These are phyloP conservation scores for Diatrype stigma DNA, from an alignment of 2,329 filamentous ascomycete species.

Conservation along the genomic window DNA sequence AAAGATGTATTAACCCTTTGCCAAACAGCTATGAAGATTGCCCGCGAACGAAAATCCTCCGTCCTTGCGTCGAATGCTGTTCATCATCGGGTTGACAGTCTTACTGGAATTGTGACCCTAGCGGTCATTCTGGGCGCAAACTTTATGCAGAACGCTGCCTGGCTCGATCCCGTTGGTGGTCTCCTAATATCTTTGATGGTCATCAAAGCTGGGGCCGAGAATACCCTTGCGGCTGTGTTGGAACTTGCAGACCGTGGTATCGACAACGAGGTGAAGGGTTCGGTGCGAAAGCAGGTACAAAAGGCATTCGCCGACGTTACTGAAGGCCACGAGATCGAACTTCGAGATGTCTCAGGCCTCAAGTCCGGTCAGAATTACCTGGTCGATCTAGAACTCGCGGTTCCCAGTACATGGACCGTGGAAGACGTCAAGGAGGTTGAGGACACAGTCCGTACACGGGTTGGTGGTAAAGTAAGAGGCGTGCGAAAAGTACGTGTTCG, in stretches of 20 bases:
- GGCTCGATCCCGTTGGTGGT: slow-evolving; percentile 92
- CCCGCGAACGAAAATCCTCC: slow-evolving; percentile 87
- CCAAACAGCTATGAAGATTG: slow-evolving; percentile 81
- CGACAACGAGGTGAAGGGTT: slow-evolving; percentile 74
- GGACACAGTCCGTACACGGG: slow-evolving; percentile 63
- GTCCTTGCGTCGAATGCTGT: slow-evolving; percentile 94
- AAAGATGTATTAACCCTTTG: slow-evolving; percentile 20
- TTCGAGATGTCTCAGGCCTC: slow-evolving; percentile 79
- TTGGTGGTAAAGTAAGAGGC: slow-evolving; percentile 76
- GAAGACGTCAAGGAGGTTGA: slow-evolving; percentile 68
- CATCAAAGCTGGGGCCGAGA: slow-evolving; percentile 81
- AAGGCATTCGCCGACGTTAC: slow-evolving; percentile 53
- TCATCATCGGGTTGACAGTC: slow-evolving; percentile 92
- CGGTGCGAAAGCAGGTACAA: slow-evolving; percentile 62
- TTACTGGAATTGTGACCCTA: slow-evolving; percentile 91
- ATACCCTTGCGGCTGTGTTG: slow-evolving; percentile 75
- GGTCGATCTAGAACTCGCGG: slow-evolving; percentile 81
- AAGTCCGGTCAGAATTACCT: slow-evolving; percentile 97
- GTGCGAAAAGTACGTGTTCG: slow-evolving; percentile 79
- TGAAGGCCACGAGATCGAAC: slow-evolving; percentile 57
- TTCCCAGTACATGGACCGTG: slow-evolving; percentile 73
- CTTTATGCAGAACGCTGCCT: slow-evolving; percentile 76
- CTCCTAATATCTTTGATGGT: slow-evolving; percentile 92
- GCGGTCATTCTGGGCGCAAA: slow-evolving; percentile 87
- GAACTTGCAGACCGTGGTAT: slow-evolving; percentile 90